These are phyloP conservation scores for Aspergillus ellipticus DNA, from an alignment of 495 filamentous ascomycete genomes.

Conservation along the genomic window DNA sequence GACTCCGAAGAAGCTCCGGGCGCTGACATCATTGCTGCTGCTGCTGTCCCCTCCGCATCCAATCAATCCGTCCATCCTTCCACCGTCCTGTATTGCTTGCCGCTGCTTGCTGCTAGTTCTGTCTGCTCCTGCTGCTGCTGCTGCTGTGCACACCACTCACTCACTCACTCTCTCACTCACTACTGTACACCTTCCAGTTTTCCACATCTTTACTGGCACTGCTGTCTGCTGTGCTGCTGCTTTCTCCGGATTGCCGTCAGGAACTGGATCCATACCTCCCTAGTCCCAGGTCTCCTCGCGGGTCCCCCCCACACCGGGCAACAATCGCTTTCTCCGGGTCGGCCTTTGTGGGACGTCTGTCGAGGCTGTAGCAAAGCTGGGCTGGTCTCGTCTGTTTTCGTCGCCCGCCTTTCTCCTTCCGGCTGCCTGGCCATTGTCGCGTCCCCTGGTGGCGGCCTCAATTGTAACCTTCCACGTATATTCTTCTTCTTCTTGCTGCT, in stretches of 20 bases:
- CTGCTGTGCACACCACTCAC: no score
- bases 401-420: background rate
- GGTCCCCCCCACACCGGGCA: background rate
- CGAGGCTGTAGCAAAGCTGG: no score
- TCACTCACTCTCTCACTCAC: no score
- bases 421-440: background rate
- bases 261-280: background rate
- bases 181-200: no score
- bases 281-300: background rate
- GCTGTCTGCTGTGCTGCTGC: no score
- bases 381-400: background rate
- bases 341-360: no score
- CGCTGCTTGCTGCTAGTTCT: no score
- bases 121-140: no score
- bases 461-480: constrained; percentile 8
- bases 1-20: background rate
- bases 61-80: background rate
- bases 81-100: no score
- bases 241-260: constrained; percentile 9
- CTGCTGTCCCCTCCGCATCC: background rate
- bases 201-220: no score
- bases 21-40: constrained; percentile 10
- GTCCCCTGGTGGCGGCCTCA: background rate
- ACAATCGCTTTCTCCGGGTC: constrained; percentile 2
- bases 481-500: no score